Evolutionary conservation across 345 rosid genomes (phyloP), one percentile per base, ranked within the genome.

Genomic region (Hevea brasiliensis): DNA sequence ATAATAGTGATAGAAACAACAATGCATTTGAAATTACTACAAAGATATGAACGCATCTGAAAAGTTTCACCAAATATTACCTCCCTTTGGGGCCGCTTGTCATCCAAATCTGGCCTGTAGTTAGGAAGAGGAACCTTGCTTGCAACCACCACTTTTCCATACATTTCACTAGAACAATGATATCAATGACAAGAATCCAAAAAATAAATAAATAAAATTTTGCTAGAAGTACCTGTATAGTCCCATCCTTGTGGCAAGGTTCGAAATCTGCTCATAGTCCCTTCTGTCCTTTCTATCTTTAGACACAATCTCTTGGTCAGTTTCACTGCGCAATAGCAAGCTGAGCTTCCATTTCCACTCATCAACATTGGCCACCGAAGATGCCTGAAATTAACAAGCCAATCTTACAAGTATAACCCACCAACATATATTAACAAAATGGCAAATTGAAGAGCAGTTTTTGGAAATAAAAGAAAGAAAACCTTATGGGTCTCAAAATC

Each of bases 321-420:
- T 87, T 70, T 86, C 97, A 56, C 79, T 91, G 26, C 87, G 94
- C 73, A 88, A 65, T 47, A 95, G 73, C 84, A 92, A 80, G 41
- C 93, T 81, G 73, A 95, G 91, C 81, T 95, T 95, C 99, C 99
- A 95, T 77, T 92, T 95, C 99, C 99, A 95, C 73, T 91, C 98
- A 71, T 92, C 89, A 65, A 95, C 85, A 83, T 95, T 95, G 76
- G 89, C 96, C 72, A 92, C 97, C 3, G 99, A 85, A 62, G 99
- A 95, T 29, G 96, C 98, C 99, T 92, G 68, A 35, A 69, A 85
- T 65, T 45, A 21, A 32, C 17, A 53, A 54, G 37, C 37, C 37
- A 32, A 32, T 32, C 37, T n/a, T n/a, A n/a, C 37, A 32, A 32
- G 0, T 8, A 32, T 12, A 29, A 40, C 3, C 11, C 26, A 35